Conservation (phyloP, 2,329 filamentous ascomycete species). For the Calonectria crousiana region DNA sequence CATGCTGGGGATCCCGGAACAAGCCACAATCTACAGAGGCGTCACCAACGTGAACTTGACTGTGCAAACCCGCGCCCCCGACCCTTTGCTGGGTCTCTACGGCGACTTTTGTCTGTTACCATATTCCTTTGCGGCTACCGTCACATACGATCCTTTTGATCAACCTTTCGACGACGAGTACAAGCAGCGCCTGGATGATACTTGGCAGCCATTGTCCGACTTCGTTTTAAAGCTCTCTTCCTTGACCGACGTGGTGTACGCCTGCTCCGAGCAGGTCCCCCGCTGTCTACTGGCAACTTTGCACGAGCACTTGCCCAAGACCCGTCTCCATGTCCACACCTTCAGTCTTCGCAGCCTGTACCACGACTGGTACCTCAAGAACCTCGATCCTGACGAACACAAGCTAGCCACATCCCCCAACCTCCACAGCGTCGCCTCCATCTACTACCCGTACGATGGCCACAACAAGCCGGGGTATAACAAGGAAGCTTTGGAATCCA, state of each 20-base stretch:
- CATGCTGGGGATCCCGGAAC: background rate
- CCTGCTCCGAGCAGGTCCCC: slow-evolving; percentile 11
- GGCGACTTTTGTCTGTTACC: background rate
- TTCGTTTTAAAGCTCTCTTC: slow-evolving; percentile 12
- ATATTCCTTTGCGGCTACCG: too few relatives aligned
- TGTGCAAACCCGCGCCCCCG: too few relatives aligned
- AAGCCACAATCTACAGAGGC: background rate
- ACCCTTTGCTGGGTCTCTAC: background rate
- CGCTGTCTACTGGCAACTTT: background rate
- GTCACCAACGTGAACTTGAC: background rate
- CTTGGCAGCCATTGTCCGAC: slow-evolving; percentile 9
- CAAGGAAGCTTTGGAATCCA: background rate
- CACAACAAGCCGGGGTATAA: background rate
- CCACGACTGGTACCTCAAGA: background rate
- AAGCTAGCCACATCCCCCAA: slow-evolving; percentile 12
- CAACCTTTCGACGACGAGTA: background rate
- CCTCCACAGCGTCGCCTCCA: background rate
- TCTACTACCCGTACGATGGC: background rate
- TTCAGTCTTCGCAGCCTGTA: slow-evolving; percentile 21
- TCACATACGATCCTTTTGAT: background rate
- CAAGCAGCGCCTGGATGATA: background rate
- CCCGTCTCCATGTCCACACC: slow-evolving; percentile 18
- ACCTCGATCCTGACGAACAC: slow-evolving; percentile 14
- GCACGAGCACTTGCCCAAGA: slow-evolving; percentile 4
- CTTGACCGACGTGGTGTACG: slow-evolving; percentile 12